Evolutionary conservation across 148 eudicot genomes (phyloP), one percentile per base, ranked within the genome.

Genomic region (Rhododendron griersonianum): DNA sequence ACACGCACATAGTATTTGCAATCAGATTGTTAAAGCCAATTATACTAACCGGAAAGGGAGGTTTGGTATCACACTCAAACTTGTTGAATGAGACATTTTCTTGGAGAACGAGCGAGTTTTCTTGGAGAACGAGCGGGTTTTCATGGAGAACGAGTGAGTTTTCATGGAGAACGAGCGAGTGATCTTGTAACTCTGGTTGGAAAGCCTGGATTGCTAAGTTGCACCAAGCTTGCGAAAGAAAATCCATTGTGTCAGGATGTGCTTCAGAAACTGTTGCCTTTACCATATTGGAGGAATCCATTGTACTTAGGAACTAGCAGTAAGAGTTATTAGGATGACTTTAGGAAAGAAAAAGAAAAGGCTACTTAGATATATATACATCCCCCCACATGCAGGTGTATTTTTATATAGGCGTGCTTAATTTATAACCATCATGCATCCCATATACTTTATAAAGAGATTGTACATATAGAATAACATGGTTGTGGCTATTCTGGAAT

Each of bases 181-280:
- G 86, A 48, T 88, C 93, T 67, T 85, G 89, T 50, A 78, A 8
- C 84, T 92, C 94, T 23, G 95, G 93, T 11, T 93, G 95, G 78
- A 92, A 87, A 61, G 98, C 92, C 83, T 97, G 94, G 86, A 97
- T 93, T 11, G 98, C 99, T 39, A 94, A 94, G 87, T 93, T 91
- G 89, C 99, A 95, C 99, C 99, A 97, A 83, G 98, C 91, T 4
- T 86, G 88, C 8, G 99, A 97, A 35, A 97, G 93, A 83, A 95
- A 93, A 87, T 97, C 99, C 98, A 95, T 91, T 6, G 99, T 92
- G 89, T 97, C 99, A 33, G 98, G 96, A 87, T 94, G 96, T 14
- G 98, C 94, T 82, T 93, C 94, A 11, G 96, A 93, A 83, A 89
- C 89, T 51, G 94, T 89, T 86, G 91, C 87, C 89, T 88, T 89